Percentiles rank a stretch among this genome's conserved stretches.
Conservation (phyloP, 768 basidiomycete genomes). For the Crassisporium funariophilum region DNA sequence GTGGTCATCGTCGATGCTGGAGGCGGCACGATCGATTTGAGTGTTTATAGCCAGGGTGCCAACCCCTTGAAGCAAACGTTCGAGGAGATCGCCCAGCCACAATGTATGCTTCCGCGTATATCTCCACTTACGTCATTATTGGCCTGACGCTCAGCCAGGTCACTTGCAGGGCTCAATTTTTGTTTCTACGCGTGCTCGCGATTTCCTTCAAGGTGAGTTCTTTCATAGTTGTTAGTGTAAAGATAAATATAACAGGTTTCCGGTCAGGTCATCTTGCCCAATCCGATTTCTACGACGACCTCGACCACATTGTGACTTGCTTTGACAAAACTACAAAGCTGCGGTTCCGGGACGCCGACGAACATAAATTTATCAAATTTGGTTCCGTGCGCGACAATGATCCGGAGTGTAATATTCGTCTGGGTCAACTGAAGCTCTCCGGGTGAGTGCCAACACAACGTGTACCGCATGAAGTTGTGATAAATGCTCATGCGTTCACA, state of each 20-base stretch:
- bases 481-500: slow-evolving; percentile 4
- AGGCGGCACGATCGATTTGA: slow-evolving; percentile 55
- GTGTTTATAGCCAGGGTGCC: slow-evolving; percentile 43
- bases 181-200: slow-evolving; percentile 39
- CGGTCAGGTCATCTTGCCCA: slow-evolving; percentile 35
- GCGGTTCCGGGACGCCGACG: slow-evolving; percentile 39
- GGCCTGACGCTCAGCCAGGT: slow-evolving; percentile 26
- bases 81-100: slow-evolving; percentile 42
- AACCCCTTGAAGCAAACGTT: slow-evolving; percentile 41
- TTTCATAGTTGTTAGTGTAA: background rate
- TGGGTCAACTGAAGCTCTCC: slow-evolving; percentile 46
- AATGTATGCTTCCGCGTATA: slow-evolving; percentile 29
- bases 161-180: slow-evolving; percentile 47
- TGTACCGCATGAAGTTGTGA: background rate
- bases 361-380: slow-evolving; percentile 50
- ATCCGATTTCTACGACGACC: slow-evolving; percentile 42
- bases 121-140: background rate
- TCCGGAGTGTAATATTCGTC: slow-evolving; percentile 38
- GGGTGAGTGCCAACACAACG: slow-evolving; percentile 27
- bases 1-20: slow-evolving; percentile 46
- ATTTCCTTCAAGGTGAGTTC: slow-evolving; percentile 35
- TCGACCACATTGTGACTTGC: slow-evolving; percentile 39
- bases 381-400: slow-evolving; percentile 45
- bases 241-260: background rate
- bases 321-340: slow-evolving; percentile 54